Percentiles rank a stretch among this genome's conserved stretches.
Conservation (phyloP, 1,139 yeast genomes). For the Chernovozyma aurita region DNA sequence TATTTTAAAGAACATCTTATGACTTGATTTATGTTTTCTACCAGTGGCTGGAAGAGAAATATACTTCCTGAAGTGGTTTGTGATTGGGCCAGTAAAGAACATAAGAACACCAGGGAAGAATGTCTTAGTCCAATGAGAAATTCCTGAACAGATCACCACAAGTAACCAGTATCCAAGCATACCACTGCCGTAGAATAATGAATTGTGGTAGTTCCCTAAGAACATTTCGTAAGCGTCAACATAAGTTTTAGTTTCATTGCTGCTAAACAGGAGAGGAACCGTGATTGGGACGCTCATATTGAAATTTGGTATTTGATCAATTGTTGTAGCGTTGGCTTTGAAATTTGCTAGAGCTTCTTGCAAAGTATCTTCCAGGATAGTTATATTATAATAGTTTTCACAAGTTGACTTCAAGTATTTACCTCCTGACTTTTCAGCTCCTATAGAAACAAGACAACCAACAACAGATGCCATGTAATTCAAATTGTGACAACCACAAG, state of each 20-base stretch:
- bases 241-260: constrained; percentile 11
- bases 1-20: constrained; percentile 20
- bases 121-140: constrained; percentile 37
- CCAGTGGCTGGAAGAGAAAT: constrained; percentile 29
- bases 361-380: constrained; percentile 1
- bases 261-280: constrained; percentile 20
- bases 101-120: constrained; percentile 23
- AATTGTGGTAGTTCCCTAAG: constrained; percentile 31
- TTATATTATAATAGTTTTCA: constrained; percentile 6
- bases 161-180: constrained; percentile 47
- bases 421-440: background rate
- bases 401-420: background rate
- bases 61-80: constrained; percentile 24
- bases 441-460: constrained; percentile 10
- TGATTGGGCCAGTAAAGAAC: constrained; percentile 18
- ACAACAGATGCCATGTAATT: constrained; percentile 13
- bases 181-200: constrained; percentile 47
- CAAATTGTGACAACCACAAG: constrained; percentile 12
- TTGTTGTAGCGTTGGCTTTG: constrained; percentile 14
- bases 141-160: constrained; percentile 35
- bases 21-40: constrained; percentile 21
- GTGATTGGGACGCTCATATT: constrained; percentile 1
- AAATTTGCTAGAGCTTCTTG: constrained; percentile 14
- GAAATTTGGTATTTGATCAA: constrained; percentile 18
- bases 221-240: constrained; percentile 21